Evolutionary conservation across 2,329 filamentous ascomycete species (phyloP), one percentile per base, ranked within the genome.

Genomic region (Clarireedia hainanense): DNA sequence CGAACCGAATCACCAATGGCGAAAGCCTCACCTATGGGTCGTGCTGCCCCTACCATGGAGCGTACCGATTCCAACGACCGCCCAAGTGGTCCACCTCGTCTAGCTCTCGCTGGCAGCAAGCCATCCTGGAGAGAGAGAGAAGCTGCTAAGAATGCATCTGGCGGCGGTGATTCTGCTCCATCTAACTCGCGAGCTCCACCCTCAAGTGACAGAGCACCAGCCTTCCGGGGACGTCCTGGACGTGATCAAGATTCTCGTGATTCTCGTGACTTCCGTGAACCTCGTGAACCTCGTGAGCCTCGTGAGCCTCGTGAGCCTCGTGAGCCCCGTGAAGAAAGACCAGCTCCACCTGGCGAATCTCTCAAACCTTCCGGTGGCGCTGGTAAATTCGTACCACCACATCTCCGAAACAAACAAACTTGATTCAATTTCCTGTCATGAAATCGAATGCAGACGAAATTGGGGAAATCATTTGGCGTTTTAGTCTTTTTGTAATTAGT

Each of bases 351-450:
- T 17, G 80, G 83, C 23, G 71, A 66, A 40, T 62, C 74, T 48
- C 71, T 81, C 57, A 78, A 76, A 65, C 70, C 80, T 15, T 76
- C 77, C 43, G 78, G 80, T 43, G 74, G 71, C 27, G 65, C 78
- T 47, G 80, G 80, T 63, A 85, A 83, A 70, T 86, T 77, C 71
- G 79, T 85, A 65, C 82, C 82, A 52, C 69, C 68, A 53, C 74
- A 73, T 65, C 63, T 73, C 52, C 70, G 72, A 53, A 71, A 75
- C 4, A 46, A 46, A 34, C 30, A 34, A 34, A 34, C 30, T 4
- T 34, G 30, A 34, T 34, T 34, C 30, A 34, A 34, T 34, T 30
- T 34, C 30, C 30, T 34, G 30, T 34, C 9, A 34, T 34, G 30
- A 34, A 34, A 34, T 34, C 10, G 30, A 34, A 34, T 34, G 30